These are phyloP conservation scores for Fusarium torreyae DNA, from an alignment of 2,329 filamentous ascomycete species.

Conservation along the genomic window DNA sequence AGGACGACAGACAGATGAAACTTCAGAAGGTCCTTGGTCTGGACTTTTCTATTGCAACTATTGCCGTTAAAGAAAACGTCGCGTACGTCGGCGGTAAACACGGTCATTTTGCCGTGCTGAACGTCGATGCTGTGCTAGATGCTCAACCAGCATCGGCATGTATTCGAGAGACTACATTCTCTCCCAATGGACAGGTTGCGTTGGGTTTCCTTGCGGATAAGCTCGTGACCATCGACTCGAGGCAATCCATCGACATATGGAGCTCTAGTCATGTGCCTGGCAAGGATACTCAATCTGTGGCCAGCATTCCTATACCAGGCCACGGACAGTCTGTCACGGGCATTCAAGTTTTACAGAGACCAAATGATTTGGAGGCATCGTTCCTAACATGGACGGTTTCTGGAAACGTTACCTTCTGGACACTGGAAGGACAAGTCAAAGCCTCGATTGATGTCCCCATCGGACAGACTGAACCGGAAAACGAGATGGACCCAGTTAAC, in stretches of 20 bases:
- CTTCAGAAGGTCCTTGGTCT: conserved; percentile 76
- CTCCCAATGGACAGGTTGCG: conserved; percentile 69
- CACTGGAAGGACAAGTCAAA: conserved; percentile 77
- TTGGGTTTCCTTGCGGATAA: conserved; percentile 78
- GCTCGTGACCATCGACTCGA: conserved; percentile 82
- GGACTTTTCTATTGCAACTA: conserved; percentile 77
- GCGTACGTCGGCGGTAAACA: conserved; percentile 80
- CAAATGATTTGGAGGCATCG: conserved; percentile 74
- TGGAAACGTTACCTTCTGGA: conserved; percentile 88
- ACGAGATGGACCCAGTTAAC: conserved; percentile 69
- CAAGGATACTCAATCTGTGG: conserved; percentile 55
- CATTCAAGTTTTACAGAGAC: conserved; percentile 74
- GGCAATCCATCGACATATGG: conserved; percentile 81
- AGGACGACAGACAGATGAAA: conserved; percentile 79
- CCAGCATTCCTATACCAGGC: conserved; percentile 72
- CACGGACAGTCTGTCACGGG: conserved; percentile 79
- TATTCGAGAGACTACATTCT: conserved; percentile 57
- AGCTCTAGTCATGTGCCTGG: conserved; percentile 62
- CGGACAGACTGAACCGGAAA: conserved; percentile 70
- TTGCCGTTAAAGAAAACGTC: conserved; percentile 71
- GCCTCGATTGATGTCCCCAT: conserved; percentile 77
- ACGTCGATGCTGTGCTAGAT: conserved; percentile 65
- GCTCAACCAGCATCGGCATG: conserved; percentile 55
- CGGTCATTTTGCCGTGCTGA: conserved; percentile 70
- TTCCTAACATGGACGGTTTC: conserved; percentile 93